phyloP scores from a whole-genome alignment of 768 basidiomycete species.

The Cystofilobasidium bisporidii region DNA sequence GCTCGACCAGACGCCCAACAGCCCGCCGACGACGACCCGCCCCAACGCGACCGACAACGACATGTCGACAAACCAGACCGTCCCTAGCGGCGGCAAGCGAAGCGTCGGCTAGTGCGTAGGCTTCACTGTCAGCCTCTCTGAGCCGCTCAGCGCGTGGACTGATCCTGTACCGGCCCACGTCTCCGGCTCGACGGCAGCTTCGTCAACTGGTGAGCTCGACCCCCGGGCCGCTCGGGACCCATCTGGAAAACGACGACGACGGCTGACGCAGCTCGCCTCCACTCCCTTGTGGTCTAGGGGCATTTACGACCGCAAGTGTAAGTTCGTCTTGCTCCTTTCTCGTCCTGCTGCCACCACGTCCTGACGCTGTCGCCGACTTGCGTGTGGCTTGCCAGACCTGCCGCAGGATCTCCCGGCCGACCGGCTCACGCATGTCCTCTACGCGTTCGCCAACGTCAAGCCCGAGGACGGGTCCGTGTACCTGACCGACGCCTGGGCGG shows the following conservation, averaged over 20 bases:
- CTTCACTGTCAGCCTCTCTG: neutral
- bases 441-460: constrained; percentile 78
- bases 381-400: too few relatives aligned
- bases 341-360: neutral
- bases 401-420: constrained; percentile 71
- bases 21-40: neutral
- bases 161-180: neutral
- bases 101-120: neutral
- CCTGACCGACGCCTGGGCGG: constrained; percentile 86
- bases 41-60: neutral
- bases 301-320: constrained; percentile 81
- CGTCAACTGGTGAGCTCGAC: constrained; percentile 17
- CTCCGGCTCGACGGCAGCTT: neutral
- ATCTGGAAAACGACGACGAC: neutral
- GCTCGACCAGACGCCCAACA: too few relatives aligned
- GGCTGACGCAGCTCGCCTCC: neutral
- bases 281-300: constrained; percentile 48
- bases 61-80: neutral
- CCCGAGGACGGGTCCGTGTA: constrained; percentile 75
- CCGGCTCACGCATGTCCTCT: constrained; percentile 56
- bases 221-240: neutral
- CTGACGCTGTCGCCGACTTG: neutral
- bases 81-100: constrained; percentile 5
- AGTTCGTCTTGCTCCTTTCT: neutral
- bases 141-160: too few relatives aligned